Evolutionary conservation across 306 rosid genomes (phyloP).

Genomic region (Medicago lupulina): DNA sequence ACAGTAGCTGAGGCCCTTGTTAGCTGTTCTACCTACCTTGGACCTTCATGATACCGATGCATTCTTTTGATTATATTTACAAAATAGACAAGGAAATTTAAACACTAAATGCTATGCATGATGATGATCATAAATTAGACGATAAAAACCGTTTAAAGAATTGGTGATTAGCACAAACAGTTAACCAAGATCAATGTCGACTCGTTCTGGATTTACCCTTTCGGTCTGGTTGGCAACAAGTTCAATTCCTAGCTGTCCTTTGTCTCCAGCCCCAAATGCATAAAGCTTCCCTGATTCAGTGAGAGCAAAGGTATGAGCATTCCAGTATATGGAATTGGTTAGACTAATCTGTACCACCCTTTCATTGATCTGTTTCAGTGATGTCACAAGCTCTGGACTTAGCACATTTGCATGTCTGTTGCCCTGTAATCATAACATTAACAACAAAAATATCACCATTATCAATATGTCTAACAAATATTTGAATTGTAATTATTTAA

Average conservation of each 20-base stretch:
- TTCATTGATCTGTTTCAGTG: slow-evolving; percentile 75
- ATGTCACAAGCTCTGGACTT: slow-evolving; percentile 75
- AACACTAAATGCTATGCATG: slow-evolving; percentile 64
- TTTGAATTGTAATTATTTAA: too few species aligned
- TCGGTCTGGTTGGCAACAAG: slow-evolving; percentile 75
- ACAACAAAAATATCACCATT: background rate
- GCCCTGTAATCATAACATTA: slow-evolving; percentile 59
- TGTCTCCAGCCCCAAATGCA: slow-evolving; percentile 94
- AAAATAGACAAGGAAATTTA: slow-evolving; percentile 54
- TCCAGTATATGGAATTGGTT: slow-evolving; percentile 88
- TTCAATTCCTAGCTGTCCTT: slow-evolving; percentile 89
- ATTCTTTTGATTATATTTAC: slow-evolving; percentile 65
- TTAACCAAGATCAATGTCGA: slow-evolving; percentile 82
- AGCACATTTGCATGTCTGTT: slow-evolving; percentile 69
- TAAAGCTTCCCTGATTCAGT: slow-evolving; percentile 89
- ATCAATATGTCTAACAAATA: background rate
- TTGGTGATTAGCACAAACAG: slow-evolving; percentile 20
- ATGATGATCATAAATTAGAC: slow-evolving; percentile 55
- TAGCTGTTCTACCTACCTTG: slow-evolving; percentile 48
- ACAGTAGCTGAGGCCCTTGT: slow-evolving; percentile 49
- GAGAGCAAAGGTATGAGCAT: slow-evolving; percentile 95
- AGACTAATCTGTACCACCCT: slow-evolving; percentile 88
- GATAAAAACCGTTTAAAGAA: slow-evolving; percentile 43
- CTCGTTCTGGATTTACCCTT: slow-evolving; percentile 78
- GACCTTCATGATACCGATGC: slow-evolving; percentile 47